These are phyloP conservation scores for Cytospora paraplurivora DNA, from an alignment of 2,329 filamentous ascomycete genomes.

Conservation along the genomic window DNA sequence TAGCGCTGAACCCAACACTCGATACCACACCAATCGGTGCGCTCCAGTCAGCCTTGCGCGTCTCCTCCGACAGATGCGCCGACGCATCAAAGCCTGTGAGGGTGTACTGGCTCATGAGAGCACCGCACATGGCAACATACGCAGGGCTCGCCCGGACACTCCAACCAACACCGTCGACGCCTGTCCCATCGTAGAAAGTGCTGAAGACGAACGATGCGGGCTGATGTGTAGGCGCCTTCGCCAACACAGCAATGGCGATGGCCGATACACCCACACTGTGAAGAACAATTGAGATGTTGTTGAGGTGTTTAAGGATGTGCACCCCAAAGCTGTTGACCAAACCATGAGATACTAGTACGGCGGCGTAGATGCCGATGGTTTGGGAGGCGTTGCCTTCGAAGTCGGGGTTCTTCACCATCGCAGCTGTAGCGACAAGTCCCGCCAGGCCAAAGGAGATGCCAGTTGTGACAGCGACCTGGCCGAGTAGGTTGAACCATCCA, in stretches of 20 bases:
- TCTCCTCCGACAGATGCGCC: constrained; percentile 61
- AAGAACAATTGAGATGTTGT: constrained; percentile 57
- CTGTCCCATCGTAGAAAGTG: constrained; percentile 57
- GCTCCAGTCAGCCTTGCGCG: constrained; percentile 56
- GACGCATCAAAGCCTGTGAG: constrained; percentile 55
- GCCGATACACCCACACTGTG: constrained; percentile 56
- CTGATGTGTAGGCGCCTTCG: constrained; percentile 59
- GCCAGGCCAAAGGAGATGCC: constrained; percentile 47
- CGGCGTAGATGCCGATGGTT: constrained; percentile 62
- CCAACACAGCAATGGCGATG: constrained; percentile 57
- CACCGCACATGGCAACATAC: constrained; percentile 57
- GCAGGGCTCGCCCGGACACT: constrained; percentile 53
- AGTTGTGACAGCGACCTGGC: constrained; percentile 45
- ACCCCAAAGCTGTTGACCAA: constrained; percentile 61
- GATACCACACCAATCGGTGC: constrained; percentile 61
- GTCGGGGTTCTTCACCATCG: constrained; percentile 40
- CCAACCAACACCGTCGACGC: constrained; percentile 51
- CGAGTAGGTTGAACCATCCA: constrained; percentile 47
- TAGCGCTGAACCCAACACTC: constrained; percentile 55
- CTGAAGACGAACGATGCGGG: constrained; percentile 55
- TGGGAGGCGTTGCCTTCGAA: constrained; percentile 46
- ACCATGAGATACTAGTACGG: constrained; percentile 51
- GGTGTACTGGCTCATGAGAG: constrained; percentile 56
- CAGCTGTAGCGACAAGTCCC: constrained; percentile 41
- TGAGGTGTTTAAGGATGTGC: constrained; percentile 55